Evolutionary conservation across 1,284 basidiomycete species (phyloP).

Genomic region (Inonotus obliquus): DNA sequence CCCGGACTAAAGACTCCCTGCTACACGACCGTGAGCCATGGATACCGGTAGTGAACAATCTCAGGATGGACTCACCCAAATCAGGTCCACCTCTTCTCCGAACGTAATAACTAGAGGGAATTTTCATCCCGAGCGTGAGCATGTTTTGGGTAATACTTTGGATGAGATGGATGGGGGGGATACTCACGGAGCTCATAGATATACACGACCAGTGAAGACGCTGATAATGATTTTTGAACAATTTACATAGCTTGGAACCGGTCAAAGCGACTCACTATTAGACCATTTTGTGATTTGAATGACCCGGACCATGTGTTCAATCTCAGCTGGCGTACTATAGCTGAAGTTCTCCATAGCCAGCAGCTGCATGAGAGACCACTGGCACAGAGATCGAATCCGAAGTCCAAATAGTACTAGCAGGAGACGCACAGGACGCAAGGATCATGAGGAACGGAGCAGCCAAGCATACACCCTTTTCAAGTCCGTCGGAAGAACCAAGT

Average conservation of each 20-base stretch:
- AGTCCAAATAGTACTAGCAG: not conserved
- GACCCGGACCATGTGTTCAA: not conserved
- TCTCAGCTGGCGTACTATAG: not conserved
- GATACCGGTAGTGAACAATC: not conserved
- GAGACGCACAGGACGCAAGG: not conserved
- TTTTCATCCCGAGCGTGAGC: not conserved
- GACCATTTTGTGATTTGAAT: not conserved
- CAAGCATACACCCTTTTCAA: not conserved
- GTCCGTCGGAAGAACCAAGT: not conserved
- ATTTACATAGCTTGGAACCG: not conserved
- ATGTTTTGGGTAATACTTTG: not conserved
- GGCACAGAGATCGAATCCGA: not conserved
- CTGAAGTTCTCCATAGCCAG: not conserved
- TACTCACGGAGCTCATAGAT: conserved; percentile 7
- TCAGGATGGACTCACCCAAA: not conserved
- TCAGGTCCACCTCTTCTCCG: conserved; percentile 5
- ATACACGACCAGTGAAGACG: not conserved
- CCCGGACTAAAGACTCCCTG: not conserved
- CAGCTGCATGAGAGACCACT: not conserved
- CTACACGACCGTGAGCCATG: not conserved
- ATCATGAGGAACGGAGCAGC: not conserved
- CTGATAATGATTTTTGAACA: not conserved
- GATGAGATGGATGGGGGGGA: no score
- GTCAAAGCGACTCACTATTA: not conserved
- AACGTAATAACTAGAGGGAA: not conserved